phyloP scores from a whole-genome alignment of 2,329 filamentous ascomycete species.

The Mariannaea sp. region DNA sequence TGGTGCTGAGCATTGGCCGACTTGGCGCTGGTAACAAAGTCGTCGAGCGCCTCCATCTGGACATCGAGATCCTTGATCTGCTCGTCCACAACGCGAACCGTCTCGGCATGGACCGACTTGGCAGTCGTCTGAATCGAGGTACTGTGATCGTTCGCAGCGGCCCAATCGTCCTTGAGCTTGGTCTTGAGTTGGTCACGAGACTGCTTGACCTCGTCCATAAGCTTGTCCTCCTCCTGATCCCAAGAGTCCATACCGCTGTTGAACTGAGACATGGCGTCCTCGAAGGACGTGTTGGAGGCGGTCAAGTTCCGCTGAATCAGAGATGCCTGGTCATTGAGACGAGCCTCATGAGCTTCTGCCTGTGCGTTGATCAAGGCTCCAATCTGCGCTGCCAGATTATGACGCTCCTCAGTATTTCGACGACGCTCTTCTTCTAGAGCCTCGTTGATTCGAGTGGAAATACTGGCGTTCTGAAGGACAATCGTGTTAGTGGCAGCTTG shows the following conservation, averaged over 20 bases:
- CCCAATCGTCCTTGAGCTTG: conserved; percentile 86
- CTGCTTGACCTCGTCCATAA: conserved; percentile 72
- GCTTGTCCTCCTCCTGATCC: conserved; percentile 68
- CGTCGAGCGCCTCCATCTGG: conserved; percentile 90
- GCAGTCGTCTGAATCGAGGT: conserved; percentile 83
- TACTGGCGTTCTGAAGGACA: conserved; percentile 68
- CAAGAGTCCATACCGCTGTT: conserved; percentile 74
- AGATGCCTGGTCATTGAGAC: conserved; percentile 67
- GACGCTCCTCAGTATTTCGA: conserved; percentile 73
- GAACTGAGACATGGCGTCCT: conserved; percentile 69
- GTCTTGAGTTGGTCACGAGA: conserved; percentile 79
- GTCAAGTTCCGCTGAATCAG: conserved; percentile 66
- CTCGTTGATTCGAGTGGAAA: conserved; percentile 69
- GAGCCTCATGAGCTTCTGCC: conserved; percentile 72
- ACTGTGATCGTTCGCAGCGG: conserved; percentile 77
- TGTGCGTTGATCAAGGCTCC: conserved; percentile 75
- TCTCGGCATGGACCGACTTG: conserved; percentile 87
- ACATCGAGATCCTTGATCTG: conserved; percentile 85
- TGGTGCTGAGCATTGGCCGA: conserved; percentile 81
- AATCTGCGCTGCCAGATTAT: conserved; percentile 76
- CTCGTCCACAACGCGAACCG: conserved; percentile 84
- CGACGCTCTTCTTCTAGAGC: conserved; percentile 77
- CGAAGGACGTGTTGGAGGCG: conserved; percentile 66
- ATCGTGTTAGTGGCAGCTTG: conserved; percentile 70
- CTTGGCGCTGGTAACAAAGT: conserved; percentile 83